Evolutionary conservation across 2,329 filamentous ascomycete species (phyloP), one percentile per base, ranked within the genome.

Genomic region (Samsoniella hepiali): DNA sequence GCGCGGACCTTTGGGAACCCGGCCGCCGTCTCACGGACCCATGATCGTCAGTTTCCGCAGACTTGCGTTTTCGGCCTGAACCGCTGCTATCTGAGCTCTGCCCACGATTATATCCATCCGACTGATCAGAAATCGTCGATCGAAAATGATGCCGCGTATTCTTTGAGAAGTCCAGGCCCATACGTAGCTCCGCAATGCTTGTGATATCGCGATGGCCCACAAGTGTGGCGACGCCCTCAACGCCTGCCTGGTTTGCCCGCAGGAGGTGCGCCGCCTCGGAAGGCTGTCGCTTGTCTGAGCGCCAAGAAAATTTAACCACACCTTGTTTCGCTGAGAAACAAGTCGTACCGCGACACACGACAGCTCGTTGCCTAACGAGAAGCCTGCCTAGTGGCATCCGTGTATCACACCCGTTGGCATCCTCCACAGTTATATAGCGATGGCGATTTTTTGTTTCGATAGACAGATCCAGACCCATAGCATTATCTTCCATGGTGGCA

Each of bases 301-400:
- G 31, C 63, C 63, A 64, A 0, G 64, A 65, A 45, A 63, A 63
- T 44, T 65, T 65, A 3, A 49, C 64, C 10, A 65, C 59, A 15
- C 47, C 55, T 22, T 63, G 8, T 15, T 11, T 38, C 22, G 55
- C 63, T 29, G 9, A 5, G 36, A 60, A 65, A 57, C 69, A 72
- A 0, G 63, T 68, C 0, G 70, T 67, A 1, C 63, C 64, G 1
- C 49, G 54, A 32, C 67, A 68, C 11, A 69, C 68, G 1, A 72
- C 63, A 0, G 62, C 58, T 1, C 42, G 2, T 17, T 68, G 68
- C 38, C 13, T 32, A 1, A 60, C 58, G 13, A 72, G 65, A 2
- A 60, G 53, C 22, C 54, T 42, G 0, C 62, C 58, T 1, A 69
- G 53, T 36, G 47, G 34, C 3, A 70, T 29, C 13, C 62, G 62